phyloP scores from a whole-genome alignment of 1,284 basidiomycete species.

The Heterobasidion parviporum region DNA sequence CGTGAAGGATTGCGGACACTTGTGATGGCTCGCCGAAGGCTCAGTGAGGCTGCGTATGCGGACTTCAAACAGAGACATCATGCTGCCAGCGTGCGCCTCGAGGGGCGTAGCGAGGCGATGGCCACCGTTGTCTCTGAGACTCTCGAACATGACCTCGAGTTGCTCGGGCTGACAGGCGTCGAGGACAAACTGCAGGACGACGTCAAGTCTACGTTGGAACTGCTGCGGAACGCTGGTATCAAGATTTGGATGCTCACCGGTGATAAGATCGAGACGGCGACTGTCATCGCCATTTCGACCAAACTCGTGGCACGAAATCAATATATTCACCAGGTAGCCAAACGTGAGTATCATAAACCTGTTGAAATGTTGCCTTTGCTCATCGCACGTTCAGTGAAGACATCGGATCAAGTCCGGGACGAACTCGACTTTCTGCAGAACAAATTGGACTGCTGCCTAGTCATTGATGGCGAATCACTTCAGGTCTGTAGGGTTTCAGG shows the following conservation, averaged over 20 bases:
- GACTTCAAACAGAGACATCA: constrained; percentile 76
- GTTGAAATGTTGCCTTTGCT: constrained; percentile 8
- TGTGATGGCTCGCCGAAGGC: constrained; percentile 80
- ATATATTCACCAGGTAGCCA: constrained; percentile 96
- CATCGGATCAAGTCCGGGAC: constrained; percentile 75
- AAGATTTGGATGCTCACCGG: constrained; percentile 99
- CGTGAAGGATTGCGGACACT: constrained; percentile 92
- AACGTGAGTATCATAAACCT: constrained; percentile 49
- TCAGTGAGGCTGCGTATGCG: constrained; percentile 63
- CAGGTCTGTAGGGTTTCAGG: constrained; percentile 45
- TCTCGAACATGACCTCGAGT: constrained; percentile 85
- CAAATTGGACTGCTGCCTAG: constrained; percentile 94
- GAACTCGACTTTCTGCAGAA: constrained; percentile 93
- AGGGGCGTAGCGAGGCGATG: constrained; percentile 81
- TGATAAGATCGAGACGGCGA: constrained; percentile 98
- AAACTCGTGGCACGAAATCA: constrained; percentile 95
- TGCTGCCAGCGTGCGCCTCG: constrained; percentile 69
- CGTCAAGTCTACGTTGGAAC: constrained; percentile 88
- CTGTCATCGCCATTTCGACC: constrained; percentile 96
- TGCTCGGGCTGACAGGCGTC: constrained; percentile 93
- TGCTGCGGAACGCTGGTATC: constrained; percentile 92
- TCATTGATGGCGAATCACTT: constrained; percentile 97
- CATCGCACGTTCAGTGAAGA: constrained; percentile 52
- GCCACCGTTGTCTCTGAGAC: constrained; percentile 64
- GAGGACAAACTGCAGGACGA: constrained; percentile 99